Base-by-base conservation (phyloP, 2,329 filamentous ascomycete species). In the Talaromyces atroroseus region DNA sequence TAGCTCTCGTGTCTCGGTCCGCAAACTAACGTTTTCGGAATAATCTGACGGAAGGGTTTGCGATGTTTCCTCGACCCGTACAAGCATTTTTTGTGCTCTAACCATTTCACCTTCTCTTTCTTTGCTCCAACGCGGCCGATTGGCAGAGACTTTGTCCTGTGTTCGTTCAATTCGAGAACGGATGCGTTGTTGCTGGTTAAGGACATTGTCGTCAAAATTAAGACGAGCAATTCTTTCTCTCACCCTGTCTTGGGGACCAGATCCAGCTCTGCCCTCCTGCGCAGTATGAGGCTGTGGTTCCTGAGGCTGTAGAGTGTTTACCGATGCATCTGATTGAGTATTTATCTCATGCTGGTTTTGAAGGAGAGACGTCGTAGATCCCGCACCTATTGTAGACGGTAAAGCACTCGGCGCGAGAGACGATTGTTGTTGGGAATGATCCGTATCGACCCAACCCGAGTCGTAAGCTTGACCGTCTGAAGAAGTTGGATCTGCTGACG, bases 71-170 rank as follows among this genome's bases (percentile, higher is more conserved):
- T 86, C 85, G 23, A 86, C 77, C 21, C 82, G 78, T 20, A 87
- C 80, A 21, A 88, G 78, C 85, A 88, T 88, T 58, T 80, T 82
- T 65, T 87, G 84, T 69, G 85, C 84, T 68, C 86, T 86, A 57
- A 87, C 74, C 52, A 87, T 82, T 59, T 85, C 79, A 5, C 85
- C 85, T 61, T 84, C 79, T 52, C 76, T 71, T 23, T 75, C 65
- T 23, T 77, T 71, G 29, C 66, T 68, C 51, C 72, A 67, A 49
- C 65, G 68, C 8, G 70, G 66, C 44, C 68, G 63, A 52, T 66
- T 70, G 5, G 63, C 63, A 24, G 68, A 67, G 21, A 75, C 69
- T 46, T 62, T 68, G 45, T 63, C 66, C 56, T 68, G 69, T 11
- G 71, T 75, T 55, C 60, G 69, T 49, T 66, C 68, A 38, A 74